Evolutionary conservation across 306 rosid genomes (phyloP).

Genomic region (Rosa persica): DNA sequence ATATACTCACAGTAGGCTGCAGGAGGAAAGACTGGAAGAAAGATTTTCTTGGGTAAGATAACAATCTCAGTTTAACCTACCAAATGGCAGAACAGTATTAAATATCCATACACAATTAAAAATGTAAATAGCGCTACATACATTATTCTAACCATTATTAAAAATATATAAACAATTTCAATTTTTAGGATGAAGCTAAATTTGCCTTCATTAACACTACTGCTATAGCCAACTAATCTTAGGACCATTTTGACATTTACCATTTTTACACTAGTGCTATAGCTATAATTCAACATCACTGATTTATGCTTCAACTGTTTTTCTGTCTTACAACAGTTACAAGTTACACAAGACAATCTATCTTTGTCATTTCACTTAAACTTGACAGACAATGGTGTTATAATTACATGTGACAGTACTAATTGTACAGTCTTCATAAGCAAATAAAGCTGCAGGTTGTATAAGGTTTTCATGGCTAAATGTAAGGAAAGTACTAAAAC

Average conservation of each 20-base stretch:
- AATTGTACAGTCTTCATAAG: not conserved
- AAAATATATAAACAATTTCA: not conserved
- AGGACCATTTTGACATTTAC: not conserved
- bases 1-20: not conserved
- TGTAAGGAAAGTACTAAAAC: not conserved
- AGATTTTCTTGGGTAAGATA: not conserved
- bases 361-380: not conserved
- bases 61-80: not conserved
- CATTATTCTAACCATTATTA: not conserved
- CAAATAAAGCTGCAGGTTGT: not conserved
- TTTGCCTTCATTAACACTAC: not conserved
- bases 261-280: not conserved
- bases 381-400: not conserved
- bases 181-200: not conserved
- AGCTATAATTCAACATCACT: not conserved
- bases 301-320: not conserved
- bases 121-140: not conserved
- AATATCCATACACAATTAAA: not conserved
- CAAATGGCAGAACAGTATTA: not conserved
- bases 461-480: not conserved
- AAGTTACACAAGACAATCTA: not conserved
- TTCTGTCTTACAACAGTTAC: not conserved
- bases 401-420: not conserved
- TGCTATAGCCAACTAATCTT: not conserved
- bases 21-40: not conserved